Conservation (phyloP, 495 filamentous ascomycete genomes). For the Pyrenopolyporus hunteri region DNA sequence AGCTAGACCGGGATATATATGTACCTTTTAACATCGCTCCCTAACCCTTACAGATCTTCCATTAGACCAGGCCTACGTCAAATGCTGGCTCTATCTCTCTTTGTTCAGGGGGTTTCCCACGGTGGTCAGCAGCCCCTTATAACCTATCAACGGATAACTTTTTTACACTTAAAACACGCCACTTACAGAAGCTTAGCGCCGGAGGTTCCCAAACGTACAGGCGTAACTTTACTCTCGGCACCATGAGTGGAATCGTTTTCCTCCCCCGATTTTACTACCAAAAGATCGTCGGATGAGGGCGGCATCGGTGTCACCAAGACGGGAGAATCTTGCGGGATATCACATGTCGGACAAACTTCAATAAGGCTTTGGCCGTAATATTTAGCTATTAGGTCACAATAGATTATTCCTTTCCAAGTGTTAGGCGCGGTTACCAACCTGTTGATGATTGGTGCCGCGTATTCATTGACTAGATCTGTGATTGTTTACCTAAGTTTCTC, state of each 20-base stretch:
- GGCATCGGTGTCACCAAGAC: slow-evolving; percentile 22
- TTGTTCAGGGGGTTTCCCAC: too few relatives aligned
- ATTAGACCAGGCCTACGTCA: not conserved
- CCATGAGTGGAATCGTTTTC: too few relatives aligned
- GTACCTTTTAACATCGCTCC: slow-evolving; percentile 16
- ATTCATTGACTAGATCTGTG: too few relatives aligned
- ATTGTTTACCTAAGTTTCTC: too few relatives aligned
- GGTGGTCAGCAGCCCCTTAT: too few relatives aligned
- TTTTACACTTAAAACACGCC: too few relatives aligned
- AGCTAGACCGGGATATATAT: slow-evolving; percentile 8
- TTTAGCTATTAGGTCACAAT: not conserved
- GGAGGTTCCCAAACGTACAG: too few relatives aligned
- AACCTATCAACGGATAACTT: too few relatives aligned
- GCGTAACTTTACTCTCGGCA: too few relatives aligned
- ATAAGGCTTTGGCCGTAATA: slow-evolving; percentile 3
- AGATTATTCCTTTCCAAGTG: not conserved
- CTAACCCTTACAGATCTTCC: not conserved
- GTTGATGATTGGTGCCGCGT: not conserved
- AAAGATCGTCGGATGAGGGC: slow-evolving; percentile 11
- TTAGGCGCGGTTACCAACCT: not conserved
- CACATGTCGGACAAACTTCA: slow-evolving; percentile 26
- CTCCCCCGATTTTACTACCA: not conserved
- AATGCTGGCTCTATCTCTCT: too few relatives aligned
- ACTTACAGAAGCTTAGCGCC: too few relatives aligned
- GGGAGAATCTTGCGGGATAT: slow-evolving; percentile 6